Conservation (phyloP, 192 early-diverging fungal species). For the Chytriomyces sp. region DNA sequence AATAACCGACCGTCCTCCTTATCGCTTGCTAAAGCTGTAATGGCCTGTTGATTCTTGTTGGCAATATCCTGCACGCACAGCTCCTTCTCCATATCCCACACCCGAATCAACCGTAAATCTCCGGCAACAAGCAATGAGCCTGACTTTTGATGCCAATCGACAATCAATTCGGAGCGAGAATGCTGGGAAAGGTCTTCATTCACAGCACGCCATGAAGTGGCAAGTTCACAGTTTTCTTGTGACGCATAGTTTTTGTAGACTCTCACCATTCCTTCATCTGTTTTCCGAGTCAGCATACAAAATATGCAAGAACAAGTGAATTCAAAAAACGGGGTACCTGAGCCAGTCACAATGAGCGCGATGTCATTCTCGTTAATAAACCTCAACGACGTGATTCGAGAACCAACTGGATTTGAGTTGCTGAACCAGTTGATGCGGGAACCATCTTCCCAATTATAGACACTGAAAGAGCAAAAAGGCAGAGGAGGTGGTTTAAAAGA, state of each 20-base stretch:
- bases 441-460: slow-evolving; percentile 76
- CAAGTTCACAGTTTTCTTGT: slow-evolving; percentile 62
- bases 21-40: slow-evolving; percentile 72
- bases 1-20: slow-evolving; percentile 65
- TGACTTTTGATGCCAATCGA: slow-evolving; percentile 80
- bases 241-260: slow-evolving; percentile 76
- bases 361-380: slow-evolving; percentile 92
- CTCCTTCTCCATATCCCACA: slow-evolving; percentile 85
- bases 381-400: slow-evolving; percentile 75
- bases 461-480: slow-evolving; percentile 55
- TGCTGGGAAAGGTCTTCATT: slow-evolving; percentile 65
- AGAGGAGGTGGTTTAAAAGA: background rate
- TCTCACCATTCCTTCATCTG: slow-evolving; percentile 79
- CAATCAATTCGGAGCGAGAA: slow-evolving; percentile 58
- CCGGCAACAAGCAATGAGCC: slow-evolving; percentile 73
- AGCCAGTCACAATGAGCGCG: slow-evolving; percentile 81
- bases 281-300: background rate
- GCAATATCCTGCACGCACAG: slow-evolving; percentile 57
- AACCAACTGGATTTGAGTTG: slow-evolving; percentile 71
- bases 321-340: slow-evolving; percentile 43
- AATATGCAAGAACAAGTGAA: background rate
- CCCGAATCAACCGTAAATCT: slow-evolving; percentile 65
- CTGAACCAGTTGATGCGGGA: slow-evolving; percentile 66
- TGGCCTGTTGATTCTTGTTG: slow-evolving; percentile 33
- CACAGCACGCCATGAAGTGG: slow-evolving; percentile 77